Evolutionary conservation across 2,329 filamentous ascomycete species (phyloP).

Genomic region (Fusarium sp.): DNA sequence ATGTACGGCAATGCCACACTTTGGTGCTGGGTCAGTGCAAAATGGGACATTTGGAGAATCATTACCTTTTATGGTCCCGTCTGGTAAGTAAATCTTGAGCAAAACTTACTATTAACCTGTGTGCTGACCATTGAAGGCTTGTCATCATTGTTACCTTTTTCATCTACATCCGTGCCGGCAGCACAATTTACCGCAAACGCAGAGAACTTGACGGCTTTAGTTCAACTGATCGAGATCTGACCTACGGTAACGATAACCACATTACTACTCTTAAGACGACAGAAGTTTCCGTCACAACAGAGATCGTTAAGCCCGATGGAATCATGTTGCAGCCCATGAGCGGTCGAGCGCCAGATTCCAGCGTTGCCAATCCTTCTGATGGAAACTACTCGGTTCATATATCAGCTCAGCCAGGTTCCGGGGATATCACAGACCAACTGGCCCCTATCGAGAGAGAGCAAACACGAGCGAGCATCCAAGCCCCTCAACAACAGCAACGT

Average conservation of each 20-base stretch:
- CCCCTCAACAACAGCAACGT: conserved; percentile 32
- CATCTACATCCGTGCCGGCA: conserved; percentile 75
- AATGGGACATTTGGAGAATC: conserved; percentile 79
- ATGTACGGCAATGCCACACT: conserved; percentile 81
- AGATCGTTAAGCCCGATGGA: conserved; percentile 47
- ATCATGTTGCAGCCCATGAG: conserved; percentile 45
- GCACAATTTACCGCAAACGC: conserved; percentile 74
- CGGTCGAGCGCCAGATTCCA: conserved; percentile 28
- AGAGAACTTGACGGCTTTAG: conserved; percentile 68
- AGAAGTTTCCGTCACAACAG: conserved; percentile 72
- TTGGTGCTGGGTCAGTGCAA: conserved; percentile 81
- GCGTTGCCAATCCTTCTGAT: conserved; percentile 17
- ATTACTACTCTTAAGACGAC: conserved; percentile 67
- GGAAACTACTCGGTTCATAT: conserved; percentile 64
- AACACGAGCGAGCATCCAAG: conserved; percentile 15
- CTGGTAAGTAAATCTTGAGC: conserved; percentile 61
- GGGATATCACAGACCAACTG: conserved; percentile 40
- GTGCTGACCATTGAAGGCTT: conserved; percentile 58
- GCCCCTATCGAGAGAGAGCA: conserved; percentile 44
- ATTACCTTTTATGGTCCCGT: conserved; percentile 79
- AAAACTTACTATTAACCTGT: too few species aligned
- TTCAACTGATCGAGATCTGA: conserved; percentile 57
- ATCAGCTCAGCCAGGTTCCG: conserved; percentile 50
- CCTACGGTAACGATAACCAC: conserved; percentile 55
- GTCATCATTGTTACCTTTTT: conserved; percentile 69